These are phyloP conservation scores for Lolium perenne DNA, from an alignment of 176 grass and related monocot species.

Conservation along the genomic window DNA sequence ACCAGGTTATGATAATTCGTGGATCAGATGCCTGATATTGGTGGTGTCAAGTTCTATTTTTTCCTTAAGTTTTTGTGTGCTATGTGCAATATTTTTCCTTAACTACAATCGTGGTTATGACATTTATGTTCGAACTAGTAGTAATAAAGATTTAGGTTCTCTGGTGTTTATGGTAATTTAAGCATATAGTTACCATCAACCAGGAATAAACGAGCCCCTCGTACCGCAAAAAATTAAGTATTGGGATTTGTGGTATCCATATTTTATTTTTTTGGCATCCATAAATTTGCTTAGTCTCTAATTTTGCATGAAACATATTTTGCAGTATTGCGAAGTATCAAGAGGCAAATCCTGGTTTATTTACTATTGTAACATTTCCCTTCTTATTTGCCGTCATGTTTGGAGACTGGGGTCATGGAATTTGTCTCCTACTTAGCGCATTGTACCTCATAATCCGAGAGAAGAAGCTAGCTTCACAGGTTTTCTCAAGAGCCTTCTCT, in stretches of 20 bases:
- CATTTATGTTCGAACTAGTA: neutral
- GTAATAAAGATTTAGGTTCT: neutral
- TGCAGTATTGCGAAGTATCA: constrained; percentile 86
- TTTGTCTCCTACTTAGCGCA: constrained; percentile 74
- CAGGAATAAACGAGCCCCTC: neutral
- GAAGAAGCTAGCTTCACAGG: constrained; percentile 91
- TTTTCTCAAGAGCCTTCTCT: constrained; percentile 41
- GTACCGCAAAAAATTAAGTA: neutral
- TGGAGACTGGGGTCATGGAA: constrained; percentile 95
- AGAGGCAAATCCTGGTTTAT: constrained; percentile 93
- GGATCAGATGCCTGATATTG: neutral
- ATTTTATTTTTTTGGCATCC: neutral
- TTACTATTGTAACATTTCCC: constrained; percentile 92
- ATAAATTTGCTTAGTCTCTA: constrained; percentile 12
- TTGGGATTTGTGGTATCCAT: neutral
- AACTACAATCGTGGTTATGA: neutral
- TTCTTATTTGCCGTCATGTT: constrained; percentile 99
- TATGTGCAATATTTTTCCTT: neutral
- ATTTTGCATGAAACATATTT: constrained; percentile 31
- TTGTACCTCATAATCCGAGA: constrained; percentile 72
- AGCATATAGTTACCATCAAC: neutral
- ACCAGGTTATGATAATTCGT: neutral
- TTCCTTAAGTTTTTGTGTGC: neutral
- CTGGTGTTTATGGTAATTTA: neutral
- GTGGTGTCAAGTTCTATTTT: neutral